Base-by-base conservation (phyloP, 2,329 filamentous ascomycete species). In the Ceratocystiopsis minuta region DNA sequence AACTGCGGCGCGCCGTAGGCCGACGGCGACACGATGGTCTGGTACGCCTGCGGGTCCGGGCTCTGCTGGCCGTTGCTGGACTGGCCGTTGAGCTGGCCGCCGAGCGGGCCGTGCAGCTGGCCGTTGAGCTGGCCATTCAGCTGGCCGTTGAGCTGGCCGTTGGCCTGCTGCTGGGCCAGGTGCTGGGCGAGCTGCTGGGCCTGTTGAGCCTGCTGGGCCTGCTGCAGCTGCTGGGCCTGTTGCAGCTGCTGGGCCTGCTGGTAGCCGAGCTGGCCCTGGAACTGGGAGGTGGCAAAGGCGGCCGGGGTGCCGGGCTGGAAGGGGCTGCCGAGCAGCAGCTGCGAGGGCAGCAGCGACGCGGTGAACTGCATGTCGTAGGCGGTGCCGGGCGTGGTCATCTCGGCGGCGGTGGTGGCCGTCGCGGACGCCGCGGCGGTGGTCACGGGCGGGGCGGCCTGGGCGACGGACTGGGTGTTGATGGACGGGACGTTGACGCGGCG, bases 301-400 rank as follows among this genome's bases (percentile, higher is more conserved):
- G 80, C 83, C 4, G 88, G 88, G 6, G 84, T 94, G 36, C 87
- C 90, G 14, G 90, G 86, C 63, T 96, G 90, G 63, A 96, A 96
- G 16, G 90, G 90, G 60, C 86, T 95, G 38, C 90, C 90, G 40
- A 96, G 79, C 20, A 98, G 75, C 52, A 98, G 69, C 62, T 95
- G 85, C 32, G 88, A 96, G 33, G 90, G 90, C 34, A 98, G 75
- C 50, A 98, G 72, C 49, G 90, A 88, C 12, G 24, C 7, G 24
- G 90, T 95, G 62, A 95, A 96, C 63, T 96, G 90, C 88, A 96
- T 95, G 56, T 96, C 90, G 56, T 86, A 93, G 36, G 74, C 85
- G 41, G 85, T 88, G 36, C 82, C 86, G 15, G 90, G 87, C 18
- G 82, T 88, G 50, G 80, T 70, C 74, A 94, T 75, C 49, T 93